Evolutionary conservation across 345 rosid species (phyloP).

Genomic region (Eucalyptus coolabah): DNA sequence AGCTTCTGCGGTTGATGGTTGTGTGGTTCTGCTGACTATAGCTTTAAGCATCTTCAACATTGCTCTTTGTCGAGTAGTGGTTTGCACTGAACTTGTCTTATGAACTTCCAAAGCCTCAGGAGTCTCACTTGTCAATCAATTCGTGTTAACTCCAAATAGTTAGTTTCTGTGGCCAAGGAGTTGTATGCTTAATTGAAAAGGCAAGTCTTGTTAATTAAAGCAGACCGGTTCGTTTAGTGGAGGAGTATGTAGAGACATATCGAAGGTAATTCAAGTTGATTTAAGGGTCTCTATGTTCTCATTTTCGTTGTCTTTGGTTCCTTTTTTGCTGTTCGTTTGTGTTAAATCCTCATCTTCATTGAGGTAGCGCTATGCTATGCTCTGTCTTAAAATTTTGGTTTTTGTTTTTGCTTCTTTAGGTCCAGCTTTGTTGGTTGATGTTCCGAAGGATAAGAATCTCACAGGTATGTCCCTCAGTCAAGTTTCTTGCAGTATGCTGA

Average conservation of each 20-base stretch:
- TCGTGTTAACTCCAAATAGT: background rate
- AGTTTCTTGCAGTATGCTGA: background rate
- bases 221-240: background rate
- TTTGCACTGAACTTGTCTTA: background rate
- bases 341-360: background rate
- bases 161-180: background rate
- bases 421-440: slow-evolving; percentile 49
- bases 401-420: slow-evolving; percentile 5
- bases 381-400: background rate
- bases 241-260: background rate
- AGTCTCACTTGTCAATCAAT: background rate
- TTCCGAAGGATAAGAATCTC: slow-evolving; percentile 45
- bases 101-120: background rate
- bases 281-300: background rate
- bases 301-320: background rate
- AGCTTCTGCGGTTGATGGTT: background rate
- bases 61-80: background rate
- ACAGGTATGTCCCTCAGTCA: slow-evolving; percentile 32
- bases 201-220: background rate
- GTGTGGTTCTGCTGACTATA: background rate
- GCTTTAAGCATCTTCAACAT: background rate
- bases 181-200: background rate
- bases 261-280: background rate
- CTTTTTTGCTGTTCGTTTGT: background rate
- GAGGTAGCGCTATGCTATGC: background rate